A percentile compares a stretch with the other conserved stretches of the same genome.
These are phyloP conservation scores for Dendrobium officinale DNA, from an alignment of 106 monocot genomes.

Conservation along the genomic window DNA sequence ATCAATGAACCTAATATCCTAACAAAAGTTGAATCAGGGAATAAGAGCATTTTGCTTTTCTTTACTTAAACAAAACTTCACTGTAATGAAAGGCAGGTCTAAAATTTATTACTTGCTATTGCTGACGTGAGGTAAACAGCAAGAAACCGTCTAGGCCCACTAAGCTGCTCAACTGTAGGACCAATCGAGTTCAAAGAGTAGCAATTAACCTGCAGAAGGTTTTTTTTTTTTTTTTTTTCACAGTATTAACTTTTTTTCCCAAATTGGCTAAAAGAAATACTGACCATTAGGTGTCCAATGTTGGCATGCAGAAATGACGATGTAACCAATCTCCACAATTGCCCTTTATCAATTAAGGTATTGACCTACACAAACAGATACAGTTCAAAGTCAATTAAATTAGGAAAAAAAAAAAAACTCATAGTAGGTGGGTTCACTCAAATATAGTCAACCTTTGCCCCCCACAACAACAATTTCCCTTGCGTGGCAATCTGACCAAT, in stretches of 20 bases:
- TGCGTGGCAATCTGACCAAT: conserved; percentile 53
- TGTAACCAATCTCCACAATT: conserved; percentile 73
- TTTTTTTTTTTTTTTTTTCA: background rate
- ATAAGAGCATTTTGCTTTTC: background rate
- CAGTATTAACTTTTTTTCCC: background rate
- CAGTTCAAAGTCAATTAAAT: background rate
- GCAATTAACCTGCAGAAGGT: conserved; percentile 57
- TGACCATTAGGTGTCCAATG: conserved; percentile 64
- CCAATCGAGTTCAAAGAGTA: conserved; percentile 90
- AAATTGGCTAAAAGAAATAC: conserved; percentile 2
- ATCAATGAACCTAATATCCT: conserved; percentile 63
- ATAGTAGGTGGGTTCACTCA: background rate
- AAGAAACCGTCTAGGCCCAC: conserved; percentile 70
- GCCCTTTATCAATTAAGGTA: conserved; percentile 58
- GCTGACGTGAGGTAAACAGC: conserved; percentile 80
- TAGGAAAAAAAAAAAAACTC: background rate
- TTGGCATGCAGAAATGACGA: conserved; percentile 81
- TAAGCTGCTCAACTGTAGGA: conserved; percentile 62
- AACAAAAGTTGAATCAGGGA: conserved; percentile 17
- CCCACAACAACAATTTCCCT: conserved; percentile 63
- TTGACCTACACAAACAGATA: conserved; percentile 43
- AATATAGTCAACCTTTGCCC: conserved; percentile 59
- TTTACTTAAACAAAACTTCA: conserved; percentile 4
- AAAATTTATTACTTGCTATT: conserved; percentile 54
- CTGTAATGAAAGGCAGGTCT: conserved; percentile 8